A percentile compares a stretch with the other conserved stretches of the same genome.
These are phyloP conservation scores for Kalanchoe fedtschenkoi DNA, from an alignment of 164 flowering plant species.

Conservation along the genomic window DNA sequence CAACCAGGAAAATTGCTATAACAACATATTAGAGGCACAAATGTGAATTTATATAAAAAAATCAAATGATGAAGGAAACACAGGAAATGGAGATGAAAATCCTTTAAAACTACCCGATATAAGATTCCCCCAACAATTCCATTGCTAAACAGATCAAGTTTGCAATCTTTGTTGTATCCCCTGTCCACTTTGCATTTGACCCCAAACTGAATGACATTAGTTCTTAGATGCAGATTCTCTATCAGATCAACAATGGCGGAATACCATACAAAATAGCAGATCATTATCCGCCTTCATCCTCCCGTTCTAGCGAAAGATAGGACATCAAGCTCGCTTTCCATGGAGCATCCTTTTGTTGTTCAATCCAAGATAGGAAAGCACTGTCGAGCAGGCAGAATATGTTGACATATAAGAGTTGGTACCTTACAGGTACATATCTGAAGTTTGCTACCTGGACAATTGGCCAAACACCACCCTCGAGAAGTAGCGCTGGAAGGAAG, in stretches of 20 bases:
- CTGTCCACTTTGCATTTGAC: too few relatives aligned
- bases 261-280: neutral
- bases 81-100: too few relatives aligned
- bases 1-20: too few relatives aligned
- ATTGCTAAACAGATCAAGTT: too few relatives aligned
- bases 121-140: too few relatives aligned
- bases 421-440: slow-evolving; percentile 65
- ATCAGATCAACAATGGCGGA: neutral
- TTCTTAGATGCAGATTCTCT: neutral
- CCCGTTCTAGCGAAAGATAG: slow-evolving; percentile 15
- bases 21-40: too few relatives aligned
- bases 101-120: too few relatives aligned
- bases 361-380: slow-evolving; percentile 56
- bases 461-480: slow-evolving; percentile 87
- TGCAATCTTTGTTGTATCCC: too few relatives aligned
- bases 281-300: slow-evolving; percentile 13
- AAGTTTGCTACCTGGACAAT: slow-evolving; percentile 69
- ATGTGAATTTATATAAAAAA: too few relatives aligned
- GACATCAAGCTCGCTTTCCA: slow-evolving; percentile 32
- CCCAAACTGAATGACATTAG: too few relatives aligned
- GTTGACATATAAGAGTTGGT: slow-evolving; percentile 87
- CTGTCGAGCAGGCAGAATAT: slow-evolving; percentile 82
- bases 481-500: slow-evolving; percentile 59
- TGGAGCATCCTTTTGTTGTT: slow-evolving; percentile 76
- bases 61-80: too few relatives aligned